Percentiles rank a stretch among this genome's conserved stretches.
Evolutionary conservation across 495 filamentous ascomycete species (phyloP).

Genomic region (Penicillium turbatum): DNA sequence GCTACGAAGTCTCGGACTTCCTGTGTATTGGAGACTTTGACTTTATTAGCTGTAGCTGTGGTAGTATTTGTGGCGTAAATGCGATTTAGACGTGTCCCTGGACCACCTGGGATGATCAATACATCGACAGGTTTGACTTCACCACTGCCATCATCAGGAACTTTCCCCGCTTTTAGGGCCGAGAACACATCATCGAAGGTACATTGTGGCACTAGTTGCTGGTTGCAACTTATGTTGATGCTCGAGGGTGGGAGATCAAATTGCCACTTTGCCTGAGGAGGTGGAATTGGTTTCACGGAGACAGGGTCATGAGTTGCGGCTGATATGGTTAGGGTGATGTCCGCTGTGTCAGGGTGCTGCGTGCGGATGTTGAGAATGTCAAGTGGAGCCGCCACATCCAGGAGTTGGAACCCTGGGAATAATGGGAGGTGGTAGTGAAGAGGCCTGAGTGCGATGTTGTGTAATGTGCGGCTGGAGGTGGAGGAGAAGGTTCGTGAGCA

Average conservation of each 20-base stretch:
- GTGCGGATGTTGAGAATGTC: slow-evolving; percentile 10
- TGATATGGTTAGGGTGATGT: slow-evolving; percentile 8
- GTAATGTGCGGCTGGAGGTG: background rate
- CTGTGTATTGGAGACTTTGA: slow-evolving; percentile 2
- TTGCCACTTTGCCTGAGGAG: background rate
- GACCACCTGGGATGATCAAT: slow-evolving; percentile 6
- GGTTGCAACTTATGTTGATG: slow-evolving; percentile 3
- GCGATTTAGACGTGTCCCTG: slow-evolving; percentile 1
- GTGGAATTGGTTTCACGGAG: slow-evolving; percentile 7
- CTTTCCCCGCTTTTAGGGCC: background rate
- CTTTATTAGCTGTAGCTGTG: background rate
- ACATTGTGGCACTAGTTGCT: slow-evolving; percentile 6
- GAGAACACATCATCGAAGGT: slow-evolving; percentile 5
- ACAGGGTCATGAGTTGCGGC: slow-evolving; percentile 5
- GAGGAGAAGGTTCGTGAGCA: background rate
- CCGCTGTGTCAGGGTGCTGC: background rate
- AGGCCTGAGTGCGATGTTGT: slow-evolving; percentile 3
- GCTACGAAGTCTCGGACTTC: slow-evolving; percentile 2
- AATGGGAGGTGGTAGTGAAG: slow-evolving; percentile 9
- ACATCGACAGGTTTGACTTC: slow-evolving; percentile 6
- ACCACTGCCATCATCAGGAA: background rate
- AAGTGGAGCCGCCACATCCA: slow-evolving; percentile 4
- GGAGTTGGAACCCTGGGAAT: slow-evolving; percentile 7
- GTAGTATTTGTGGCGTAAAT: background rate
- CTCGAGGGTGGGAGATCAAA: background rate